These are phyloP conservation scores for Globisporangium sylvaticum DNA, from an alignment of 352 stramenopile genomes.

Conservation along the genomic window DNA sequence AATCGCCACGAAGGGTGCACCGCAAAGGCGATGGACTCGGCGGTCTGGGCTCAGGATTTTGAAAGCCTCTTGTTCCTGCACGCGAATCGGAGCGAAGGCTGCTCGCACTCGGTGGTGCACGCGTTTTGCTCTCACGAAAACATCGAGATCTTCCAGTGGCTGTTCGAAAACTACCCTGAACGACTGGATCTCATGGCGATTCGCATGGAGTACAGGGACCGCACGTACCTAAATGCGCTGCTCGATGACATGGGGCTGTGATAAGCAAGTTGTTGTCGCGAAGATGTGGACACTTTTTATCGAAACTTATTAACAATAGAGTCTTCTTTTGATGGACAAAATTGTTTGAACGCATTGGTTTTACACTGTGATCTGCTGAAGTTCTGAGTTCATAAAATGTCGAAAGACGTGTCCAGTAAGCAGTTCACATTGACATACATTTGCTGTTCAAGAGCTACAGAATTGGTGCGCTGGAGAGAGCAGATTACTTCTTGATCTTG, in stretches of 20 bases:
- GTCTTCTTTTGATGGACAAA: not conserved
- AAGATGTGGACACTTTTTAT: not conserved
- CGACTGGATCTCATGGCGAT: not conserved
- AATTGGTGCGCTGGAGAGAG: not conserved
- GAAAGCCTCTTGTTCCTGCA: not conserved
- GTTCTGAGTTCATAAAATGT: not conserved
- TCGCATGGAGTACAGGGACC: not conserved
- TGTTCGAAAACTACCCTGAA: conserved; percentile 2
- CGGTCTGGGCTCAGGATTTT: not conserved
- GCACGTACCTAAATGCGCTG: conserved; percentile 2
- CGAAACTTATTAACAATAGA: not conserved
- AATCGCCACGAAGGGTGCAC: conserved; percentile 1
- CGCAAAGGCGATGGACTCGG: not conserved
- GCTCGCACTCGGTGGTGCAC: not conserved
- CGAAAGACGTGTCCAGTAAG: not conserved
- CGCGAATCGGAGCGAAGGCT: not conserved
- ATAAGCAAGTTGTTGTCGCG: too few relatives aligned
- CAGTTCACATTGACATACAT: not conserved
- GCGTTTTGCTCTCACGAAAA: not conserved
- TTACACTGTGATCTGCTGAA: not conserved
- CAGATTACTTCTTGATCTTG: conserved; percentile 8
- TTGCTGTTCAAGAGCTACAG: not conserved
- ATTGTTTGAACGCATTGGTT: not conserved
- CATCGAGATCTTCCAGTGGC: not conserved
- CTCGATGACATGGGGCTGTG: not conserved